Evolutionary conservation across 2,329 filamentous ascomycete species (phyloP).

Genomic region (Lojkania enalia): DNA sequence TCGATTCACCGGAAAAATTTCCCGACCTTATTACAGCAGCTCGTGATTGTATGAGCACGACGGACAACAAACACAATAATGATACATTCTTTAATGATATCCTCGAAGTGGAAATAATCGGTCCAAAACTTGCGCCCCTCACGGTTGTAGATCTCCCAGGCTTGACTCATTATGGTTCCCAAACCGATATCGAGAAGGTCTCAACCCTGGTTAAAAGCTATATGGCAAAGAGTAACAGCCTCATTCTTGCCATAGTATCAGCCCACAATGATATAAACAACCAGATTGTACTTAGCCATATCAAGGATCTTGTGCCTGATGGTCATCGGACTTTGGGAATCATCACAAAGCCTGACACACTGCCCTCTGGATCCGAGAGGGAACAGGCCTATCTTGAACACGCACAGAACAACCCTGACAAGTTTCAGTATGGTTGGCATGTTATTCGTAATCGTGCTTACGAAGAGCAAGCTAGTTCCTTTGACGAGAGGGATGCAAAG

Average conservation of each 20-base stretch:
- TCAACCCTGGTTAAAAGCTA: conserved; percentile 50
- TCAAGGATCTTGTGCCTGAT: conserved; percentile 34
- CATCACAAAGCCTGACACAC: conserved; percentile 50
- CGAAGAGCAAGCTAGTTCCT: conserved; percentile 17
- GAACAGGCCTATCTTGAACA: conserved; percentile 27
- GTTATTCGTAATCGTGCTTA: conserved; percentile 43
- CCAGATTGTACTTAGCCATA: conserved; percentile 41
- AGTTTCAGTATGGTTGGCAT: conserved; percentile 45
- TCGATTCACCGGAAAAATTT: conserved; percentile 29
- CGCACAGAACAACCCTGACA: conserved; percentile 38
- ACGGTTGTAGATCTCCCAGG: conserved; percentile 62
- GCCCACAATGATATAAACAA: conserved; percentile 47
- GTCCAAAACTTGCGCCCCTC: conserved; percentile 47
- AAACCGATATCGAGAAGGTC: conserved; percentile 51
- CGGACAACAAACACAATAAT: conserved; percentile 43
- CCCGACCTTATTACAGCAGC: conserved; percentile 57
- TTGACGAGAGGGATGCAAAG: conserved; percentile 26
- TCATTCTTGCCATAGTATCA: conserved; percentile 52
- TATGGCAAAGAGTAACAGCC: conserved; percentile 47
- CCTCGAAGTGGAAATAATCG: conserved; percentile 33
- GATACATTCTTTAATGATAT: conserved; percentile 45
- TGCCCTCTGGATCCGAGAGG: conserved; percentile 30
- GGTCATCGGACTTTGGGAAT: conserved; percentile 48
- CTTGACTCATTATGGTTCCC: conserved; percentile 50
- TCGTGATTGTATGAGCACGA: conserved; percentile 50